Conservation (phyloP, 2,329 filamentous ascomycete genomes). For the Neoarthrinium moseri region DNA sequence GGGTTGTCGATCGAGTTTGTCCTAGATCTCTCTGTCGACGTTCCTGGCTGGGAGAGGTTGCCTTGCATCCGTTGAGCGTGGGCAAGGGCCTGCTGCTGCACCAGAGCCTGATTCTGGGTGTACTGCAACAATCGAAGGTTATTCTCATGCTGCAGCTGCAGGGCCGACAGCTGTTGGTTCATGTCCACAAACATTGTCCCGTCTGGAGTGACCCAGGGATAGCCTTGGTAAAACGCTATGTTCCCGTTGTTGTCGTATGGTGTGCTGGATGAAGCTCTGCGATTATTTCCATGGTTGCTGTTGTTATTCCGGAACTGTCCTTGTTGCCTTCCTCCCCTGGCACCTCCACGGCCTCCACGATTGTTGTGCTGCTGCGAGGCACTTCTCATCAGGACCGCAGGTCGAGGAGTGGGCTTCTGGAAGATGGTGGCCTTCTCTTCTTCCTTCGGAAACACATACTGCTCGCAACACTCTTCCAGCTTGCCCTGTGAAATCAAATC, state of each 20-base stretch:
- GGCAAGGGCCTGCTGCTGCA: conserved; percentile 42
- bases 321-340: conserved; percentile 46
- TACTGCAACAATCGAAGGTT: conserved; percentile 44
- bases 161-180: conserved; percentile 42
- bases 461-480: conserved; percentile 79
- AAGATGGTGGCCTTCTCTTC: conserved; percentile 61
- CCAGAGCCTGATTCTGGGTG: conserved; percentile 42
- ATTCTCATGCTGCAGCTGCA: conserved; percentile 45
- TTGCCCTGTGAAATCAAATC: conserved; percentile 76
- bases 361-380: conserved; percentile 58
- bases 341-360: conserved; percentile 45
- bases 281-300: conserved; percentile 41
- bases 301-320: conserved; percentile 37
- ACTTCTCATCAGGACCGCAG: conserved; percentile 57
- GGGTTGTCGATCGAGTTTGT: conserved; percentile 64
- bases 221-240: conserved; percentile 36
- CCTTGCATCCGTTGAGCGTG: conserved; percentile 43
- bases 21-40: conserved; percentile 50
- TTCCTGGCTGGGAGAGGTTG: conserved; percentile 28
- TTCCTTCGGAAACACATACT: conserved; percentile 84
- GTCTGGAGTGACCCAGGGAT: conserved; percentile 42
- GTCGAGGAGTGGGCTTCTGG: conserved; percentile 57
- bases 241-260: conserved; percentile 45
- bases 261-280: conserved; percentile 51
- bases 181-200: conserved; percentile 49